Percentiles rank a stretch among this genome's conserved stretches.
phyloP scores from a whole-genome alignment of 2,329 filamentous ascomycete species.

The Hypoxylon sp. region DNA sequence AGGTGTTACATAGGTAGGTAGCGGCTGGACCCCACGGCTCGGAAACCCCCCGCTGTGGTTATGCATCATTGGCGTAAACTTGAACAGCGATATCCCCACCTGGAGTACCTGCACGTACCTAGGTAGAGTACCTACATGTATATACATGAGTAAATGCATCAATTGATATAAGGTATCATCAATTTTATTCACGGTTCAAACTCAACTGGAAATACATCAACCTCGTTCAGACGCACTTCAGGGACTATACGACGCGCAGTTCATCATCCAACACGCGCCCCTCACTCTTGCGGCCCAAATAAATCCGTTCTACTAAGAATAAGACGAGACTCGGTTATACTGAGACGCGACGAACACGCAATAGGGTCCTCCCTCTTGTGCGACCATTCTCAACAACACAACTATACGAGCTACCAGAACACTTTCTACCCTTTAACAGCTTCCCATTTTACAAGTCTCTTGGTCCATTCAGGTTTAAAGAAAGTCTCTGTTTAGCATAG shows the following conservation, averaged over 20 bases:
- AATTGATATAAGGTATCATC: neutral
- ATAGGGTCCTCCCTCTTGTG: neutral
- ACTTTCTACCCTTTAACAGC: neutral
- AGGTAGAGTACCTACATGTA: no score
- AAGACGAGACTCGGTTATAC: neutral
- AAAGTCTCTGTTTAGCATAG: neutral
- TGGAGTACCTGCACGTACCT: no score
- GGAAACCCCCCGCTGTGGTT: slow-evolving; percentile 16
- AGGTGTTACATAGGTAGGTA: neutral
- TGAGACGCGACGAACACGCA: slow-evolving; percentile 26
- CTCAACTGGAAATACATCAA: slow-evolving; percentile 2
- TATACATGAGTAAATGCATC: neutral
- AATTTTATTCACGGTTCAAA: no score
- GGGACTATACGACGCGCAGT: neutral
- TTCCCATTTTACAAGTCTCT: neutral
- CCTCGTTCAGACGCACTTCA: neutral
- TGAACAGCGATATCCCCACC: slow-evolving; percentile 1
- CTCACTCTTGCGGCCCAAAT: neutral
- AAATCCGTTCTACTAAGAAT: neutral
- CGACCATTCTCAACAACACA: slow-evolving; percentile 1
- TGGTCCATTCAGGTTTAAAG: neutral
- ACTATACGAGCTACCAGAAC: neutral
- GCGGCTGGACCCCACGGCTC: slow-evolving; percentile 1
- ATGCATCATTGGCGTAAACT: slow-evolving; percentile 13
- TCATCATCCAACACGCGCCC: neutral